Evolutionary conservation across 495 filamentous ascomycete species (phyloP), one percentile per base, ranked within the genome.

Genomic region (Hypoxylon lienhwacheense): DNA sequence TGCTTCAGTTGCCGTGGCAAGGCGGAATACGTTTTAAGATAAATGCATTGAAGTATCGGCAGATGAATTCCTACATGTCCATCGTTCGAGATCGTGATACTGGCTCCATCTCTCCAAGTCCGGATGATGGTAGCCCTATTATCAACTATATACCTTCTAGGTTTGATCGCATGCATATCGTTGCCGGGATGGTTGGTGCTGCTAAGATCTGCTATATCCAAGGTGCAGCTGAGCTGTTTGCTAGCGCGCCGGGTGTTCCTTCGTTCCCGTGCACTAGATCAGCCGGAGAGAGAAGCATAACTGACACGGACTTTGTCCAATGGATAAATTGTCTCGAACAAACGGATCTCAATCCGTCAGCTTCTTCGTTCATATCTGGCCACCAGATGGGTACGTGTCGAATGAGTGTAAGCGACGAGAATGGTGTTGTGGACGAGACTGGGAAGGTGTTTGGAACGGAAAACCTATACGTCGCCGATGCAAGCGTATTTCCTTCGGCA

Each of bases 371-470:
- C 57, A 66, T 28, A 56, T 73, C 44, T 21, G 88, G 85, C 1
- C 88, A 92, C 65, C 88, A 89, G 69, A 90, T 91, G 87, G 87
- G 88, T 1, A 86, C 79, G 1, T 87, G 84, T 50, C 77, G 86
- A 0, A 91, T 91, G 88, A 78, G 81, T 2, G 61, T 70, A 10
- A 72, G 19, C 4, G 34, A 69, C 54, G 55, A 62, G 15, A 69
- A 66, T 10, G 81, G 82, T 22, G 88, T 90, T 0, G 86, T 90
- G 5, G 84, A 88, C 67, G 71, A 77, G 0, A 67, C 77, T 20
- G 86, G 87, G 4, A 77, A 76, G 63, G 85, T 90, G 0, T 89
- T 85, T 84, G 87, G 80, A 0, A 76, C 76, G 0, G 73, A 84
- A 19, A 81, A 81, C 0, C 49, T 91, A 44, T 88, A 84, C 61